Conservation (phyloP, 2,329 filamentous ascomycete genomes). For the Neofusicoccum kwambonambiense region DNA sequence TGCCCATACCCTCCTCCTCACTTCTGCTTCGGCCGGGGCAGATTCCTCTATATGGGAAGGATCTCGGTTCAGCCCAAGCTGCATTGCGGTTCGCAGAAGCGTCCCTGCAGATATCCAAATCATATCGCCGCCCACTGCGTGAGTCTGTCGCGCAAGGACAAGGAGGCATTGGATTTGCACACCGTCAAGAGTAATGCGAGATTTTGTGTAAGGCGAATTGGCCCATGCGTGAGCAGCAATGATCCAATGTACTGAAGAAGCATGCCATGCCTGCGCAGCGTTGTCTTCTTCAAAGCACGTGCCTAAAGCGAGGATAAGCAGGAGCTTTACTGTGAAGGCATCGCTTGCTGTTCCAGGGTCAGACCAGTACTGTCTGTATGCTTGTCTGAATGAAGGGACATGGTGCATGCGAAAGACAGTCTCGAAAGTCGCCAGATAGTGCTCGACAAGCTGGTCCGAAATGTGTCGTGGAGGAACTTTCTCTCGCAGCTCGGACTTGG, state of each 20-base stretch:
- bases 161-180: slow-evolving; percentile 37
- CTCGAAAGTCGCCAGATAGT: slow-evolving; percentile 27
- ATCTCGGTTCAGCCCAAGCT: slow-evolving; percentile 44
- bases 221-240: slow-evolving; percentile 36
- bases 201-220: slow-evolving; percentile 33
- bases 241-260: slow-evolving; percentile 19
- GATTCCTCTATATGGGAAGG: slow-evolving; percentile 36
- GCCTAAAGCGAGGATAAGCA: slow-evolving; percentile 25
- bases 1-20: slow-evolving; percentile 47
- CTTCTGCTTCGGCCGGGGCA: slow-evolving; percentile 37
- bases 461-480: slow-evolving; percentile 11
- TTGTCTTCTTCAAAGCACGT: not conserved
- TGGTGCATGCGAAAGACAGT: slow-evolving; percentile 28
- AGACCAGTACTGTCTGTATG: slow-evolving; percentile 26
- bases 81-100: slow-evolving; percentile 42
- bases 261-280: not conserved
- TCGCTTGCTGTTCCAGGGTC: slow-evolving; percentile 19
- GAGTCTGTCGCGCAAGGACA: slow-evolving; percentile 34
- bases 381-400: slow-evolving; percentile 25
- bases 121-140: slow-evolving; percentile 33
- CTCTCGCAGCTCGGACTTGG: slow-evolving; percentile 10
- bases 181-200: slow-evolving; percentile 28
- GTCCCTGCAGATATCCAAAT: slow-evolving; percentile 38
- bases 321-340: not conserved
- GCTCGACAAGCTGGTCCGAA: slow-evolving; percentile 23